Conservation (phyloP, 1,284 basidiomycete species). For the Rhodotorula sp. region DNA sequence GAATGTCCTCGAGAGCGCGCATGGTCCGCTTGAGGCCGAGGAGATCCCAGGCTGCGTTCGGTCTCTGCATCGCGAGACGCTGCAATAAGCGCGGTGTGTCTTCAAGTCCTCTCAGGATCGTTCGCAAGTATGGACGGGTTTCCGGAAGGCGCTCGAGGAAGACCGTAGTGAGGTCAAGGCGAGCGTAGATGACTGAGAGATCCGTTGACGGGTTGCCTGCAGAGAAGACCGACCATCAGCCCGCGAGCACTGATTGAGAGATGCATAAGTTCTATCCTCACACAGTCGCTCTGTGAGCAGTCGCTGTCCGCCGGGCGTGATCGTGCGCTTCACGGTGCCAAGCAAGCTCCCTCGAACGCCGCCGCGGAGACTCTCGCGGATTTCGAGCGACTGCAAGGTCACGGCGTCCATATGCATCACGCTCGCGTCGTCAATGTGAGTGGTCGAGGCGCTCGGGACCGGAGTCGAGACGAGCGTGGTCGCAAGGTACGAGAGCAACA, state of each 20-base stretch:
- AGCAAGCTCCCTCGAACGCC: slow-evolving; percentile 72
- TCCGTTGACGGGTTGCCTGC: slow-evolving; percentile 83
- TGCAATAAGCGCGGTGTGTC: slow-evolving; percentile 79
- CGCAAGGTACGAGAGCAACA: slow-evolving; percentile 41
- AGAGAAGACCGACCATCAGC: not conserved
- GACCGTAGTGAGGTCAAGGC: slow-evolving; percentile 76
- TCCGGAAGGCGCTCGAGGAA: slow-evolving; percentile 67
- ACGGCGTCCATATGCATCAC: slow-evolving; percentile 41
- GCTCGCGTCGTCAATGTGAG: slow-evolving; percentile 24
- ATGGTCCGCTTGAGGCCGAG: slow-evolving; percentile 64
- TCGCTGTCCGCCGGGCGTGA: slow-evolving; percentile 76
- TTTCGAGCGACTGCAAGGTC: slow-evolving; percentile 84
- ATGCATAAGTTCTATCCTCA: slow-evolving; percentile 50
- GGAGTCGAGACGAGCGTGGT: slow-evolving; percentile 35
- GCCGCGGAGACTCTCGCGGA: slow-evolving; percentile 72
- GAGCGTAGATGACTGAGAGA: slow-evolving; percentile 65
- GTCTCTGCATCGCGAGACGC: slow-evolving; percentile 64
- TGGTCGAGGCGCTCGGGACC: slow-evolving; percentile 7
- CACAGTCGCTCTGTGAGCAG: slow-evolving; percentile 73
- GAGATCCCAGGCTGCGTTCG: slow-evolving; percentile 68
- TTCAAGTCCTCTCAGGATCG: slow-evolving; percentile 61
- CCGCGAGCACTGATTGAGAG: not conserved
- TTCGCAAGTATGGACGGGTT: slow-evolving; percentile 62
- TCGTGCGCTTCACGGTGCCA: slow-evolving; percentile 72
- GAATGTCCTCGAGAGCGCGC: slow-evolving; percentile 27